Conservation (phyloP, 352 stramenopile species). For the Blastocystis sp. region DNA sequence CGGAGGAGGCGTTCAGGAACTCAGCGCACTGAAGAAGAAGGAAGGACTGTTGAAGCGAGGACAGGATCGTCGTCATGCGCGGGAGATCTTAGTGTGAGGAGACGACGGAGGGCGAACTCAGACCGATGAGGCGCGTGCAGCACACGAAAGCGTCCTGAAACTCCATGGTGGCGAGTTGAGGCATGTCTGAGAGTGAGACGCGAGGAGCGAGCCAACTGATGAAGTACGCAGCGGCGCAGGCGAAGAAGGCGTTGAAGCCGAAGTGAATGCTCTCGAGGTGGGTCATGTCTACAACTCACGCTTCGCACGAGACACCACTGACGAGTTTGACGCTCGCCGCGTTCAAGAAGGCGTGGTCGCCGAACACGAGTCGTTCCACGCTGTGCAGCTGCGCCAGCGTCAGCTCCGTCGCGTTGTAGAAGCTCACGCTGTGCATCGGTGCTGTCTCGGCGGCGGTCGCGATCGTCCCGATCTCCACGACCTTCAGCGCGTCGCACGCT, state of each 20-base stretch:
- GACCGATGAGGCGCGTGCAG: not conserved
- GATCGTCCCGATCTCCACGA: not conserved
- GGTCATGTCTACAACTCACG: conserved; percentile 4
- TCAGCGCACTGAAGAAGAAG: not conserved
- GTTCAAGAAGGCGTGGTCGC: conserved; percentile 14
- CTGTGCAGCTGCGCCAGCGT: not conserved
- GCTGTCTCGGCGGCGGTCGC: too few species aligned
- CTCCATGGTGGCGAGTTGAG: not conserved
- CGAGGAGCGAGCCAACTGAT: not conserved
- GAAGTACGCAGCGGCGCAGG: not conserved
- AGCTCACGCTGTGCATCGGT: not conserved
- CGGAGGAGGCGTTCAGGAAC: not conserved
- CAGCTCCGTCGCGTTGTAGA: not conserved
- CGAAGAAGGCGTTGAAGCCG: not conserved
- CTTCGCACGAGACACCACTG: not conserved
- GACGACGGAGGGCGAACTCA: not conserved
- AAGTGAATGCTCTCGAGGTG: not conserved
- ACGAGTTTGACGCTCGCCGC: not conserved
- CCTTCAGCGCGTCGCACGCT: not conserved
- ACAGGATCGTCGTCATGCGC: not conserved
- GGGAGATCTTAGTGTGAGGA: not conserved
- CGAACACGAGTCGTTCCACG: not conserved
- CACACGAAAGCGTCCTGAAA: conserved; percentile 9
- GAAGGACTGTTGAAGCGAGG: conserved; percentile 20
- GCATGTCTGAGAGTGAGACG: not conserved